Evolutionary conservation across 345 rosid species (phyloP).

Genomic region (Euphorbia peplus): DNA sequence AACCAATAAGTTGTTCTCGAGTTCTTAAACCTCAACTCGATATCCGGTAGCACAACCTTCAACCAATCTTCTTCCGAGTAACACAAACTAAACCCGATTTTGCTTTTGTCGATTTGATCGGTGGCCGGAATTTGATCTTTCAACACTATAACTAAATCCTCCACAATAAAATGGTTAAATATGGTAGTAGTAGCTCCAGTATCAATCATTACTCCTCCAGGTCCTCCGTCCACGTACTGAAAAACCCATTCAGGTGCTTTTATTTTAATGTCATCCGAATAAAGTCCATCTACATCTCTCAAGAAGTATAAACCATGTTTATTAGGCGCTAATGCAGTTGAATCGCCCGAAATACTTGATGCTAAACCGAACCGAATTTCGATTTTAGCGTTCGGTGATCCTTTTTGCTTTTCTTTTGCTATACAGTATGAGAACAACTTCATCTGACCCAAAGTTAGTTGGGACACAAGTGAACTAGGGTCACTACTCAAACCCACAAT

Average conservation of each 20-base stretch:
- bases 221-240: not conserved
- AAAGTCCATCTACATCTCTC: not conserved
- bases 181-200: not conserved
- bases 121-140: not conserved
- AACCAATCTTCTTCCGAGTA: not conserved
- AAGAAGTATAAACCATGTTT: not conserved
- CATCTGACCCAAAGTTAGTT: not conserved
- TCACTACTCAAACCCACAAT: conserved; percentile 3
- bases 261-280: not conserved
- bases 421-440: not conserved
- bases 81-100: not conserved
- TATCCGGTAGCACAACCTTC: not conserved
- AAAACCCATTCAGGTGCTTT: not conserved
- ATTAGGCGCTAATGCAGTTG: not conserved
- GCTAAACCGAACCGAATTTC: not conserved
- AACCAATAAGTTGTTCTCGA: not conserved
- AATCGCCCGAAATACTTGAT: not conserved
- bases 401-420: not conserved
- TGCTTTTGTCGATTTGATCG: not conserved
- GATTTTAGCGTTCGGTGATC: not conserved
- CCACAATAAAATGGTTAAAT: not conserved
- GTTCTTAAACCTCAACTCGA: not conserved
- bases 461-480: conserved; percentile 5
- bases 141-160: not conserved
- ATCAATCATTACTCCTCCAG: conserved; percentile 1